Percentiles rank a stretch among this genome's conserved stretches.
phyloP scores from a whole-genome alignment of 1,139 yeast genomes.

The Hyphopichia wangnamkhiaoensis region DNA sequence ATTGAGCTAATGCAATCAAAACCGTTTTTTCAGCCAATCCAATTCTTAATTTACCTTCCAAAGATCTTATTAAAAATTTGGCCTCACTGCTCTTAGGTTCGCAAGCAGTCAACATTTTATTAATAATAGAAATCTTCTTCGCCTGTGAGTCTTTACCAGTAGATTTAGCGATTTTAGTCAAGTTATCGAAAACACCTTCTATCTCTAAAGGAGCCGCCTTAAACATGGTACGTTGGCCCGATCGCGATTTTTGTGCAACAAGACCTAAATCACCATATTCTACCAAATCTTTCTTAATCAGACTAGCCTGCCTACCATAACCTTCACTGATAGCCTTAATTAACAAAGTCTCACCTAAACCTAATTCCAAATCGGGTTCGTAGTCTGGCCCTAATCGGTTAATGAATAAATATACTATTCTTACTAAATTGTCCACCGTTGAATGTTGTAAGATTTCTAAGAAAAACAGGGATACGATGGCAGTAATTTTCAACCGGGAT shows the following conservation, averaged over 20 bases:
- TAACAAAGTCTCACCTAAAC: constrained; percentile 85
- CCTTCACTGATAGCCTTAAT: constrained; percentile 89
- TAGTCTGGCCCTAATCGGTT: constrained; percentile 94
- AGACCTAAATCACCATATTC: constrained; percentile 88
- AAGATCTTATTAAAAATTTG: constrained; percentile 81
- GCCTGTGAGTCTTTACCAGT: constrained; percentile 86
- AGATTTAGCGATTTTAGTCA: constrained; percentile 74
- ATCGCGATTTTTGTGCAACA: constrained; percentile 82
- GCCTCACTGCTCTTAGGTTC: constrained; percentile 74
- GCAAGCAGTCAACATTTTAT: constrained; percentile 83
- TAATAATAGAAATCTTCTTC: constrained; percentile 74
- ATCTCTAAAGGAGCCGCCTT: constrained; percentile 82
- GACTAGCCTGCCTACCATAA: constrained; percentile 76
- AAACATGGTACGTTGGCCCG: constrained; percentile 90
- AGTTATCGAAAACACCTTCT: constrained; percentile 67
- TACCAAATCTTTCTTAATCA: constrained; percentile 72
- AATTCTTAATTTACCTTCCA: constrained; percentile 90
- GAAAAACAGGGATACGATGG: constrained; percentile 72
- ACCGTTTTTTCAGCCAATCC: constrained; percentile 95
- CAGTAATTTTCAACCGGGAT: constrained; percentile 77
- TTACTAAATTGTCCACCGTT: constrained; percentile 58
- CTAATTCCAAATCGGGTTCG: constrained; percentile 84
- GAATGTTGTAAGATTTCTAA: constrained; percentile 57
- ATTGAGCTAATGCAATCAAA: constrained; percentile 78
- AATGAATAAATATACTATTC: constrained; percentile 79